A percentile compares a stretch with the other conserved stretches of the same genome.
These are phyloP conservation scores for Phylloporus sp. DNA, from an alignment of 1,284 basidiomycete genomes.

Conservation along the genomic window DNA sequence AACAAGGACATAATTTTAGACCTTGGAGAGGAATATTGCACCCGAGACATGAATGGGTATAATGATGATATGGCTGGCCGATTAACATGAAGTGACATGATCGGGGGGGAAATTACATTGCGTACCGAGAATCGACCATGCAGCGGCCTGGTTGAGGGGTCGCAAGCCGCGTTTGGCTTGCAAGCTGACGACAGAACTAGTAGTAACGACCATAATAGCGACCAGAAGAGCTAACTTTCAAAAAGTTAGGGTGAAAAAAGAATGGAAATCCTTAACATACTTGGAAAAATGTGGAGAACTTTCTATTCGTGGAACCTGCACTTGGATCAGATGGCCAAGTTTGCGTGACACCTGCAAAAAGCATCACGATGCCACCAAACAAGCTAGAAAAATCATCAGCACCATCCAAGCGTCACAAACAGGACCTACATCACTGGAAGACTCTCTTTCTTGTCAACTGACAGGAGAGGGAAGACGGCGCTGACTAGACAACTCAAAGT, in stretches of 20 bases:
- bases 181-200: conserved; percentile 61
- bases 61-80: conserved; percentile 54
- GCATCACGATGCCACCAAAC: conserved; percentile 33
- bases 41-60: conserved; percentile 51
- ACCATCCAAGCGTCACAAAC: background rate
- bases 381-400: conserved; percentile 32
- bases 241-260: background rate
- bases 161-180: conserved; percentile 74
- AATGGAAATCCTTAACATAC: conserved; percentile 31
- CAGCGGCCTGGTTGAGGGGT: conserved; percentile 58
- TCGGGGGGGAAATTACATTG: background rate
- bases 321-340: conserved; percentile 6
- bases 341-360: conserved; percentile 27
- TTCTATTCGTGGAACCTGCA: background rate
- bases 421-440: conserved; percentile 58
- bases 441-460: conserved; percentile 78
- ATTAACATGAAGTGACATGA: conserved; percentile 6
- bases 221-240: conserved; percentile 47
- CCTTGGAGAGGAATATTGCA: conserved; percentile 41
- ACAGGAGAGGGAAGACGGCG: conserved; percentile 72
- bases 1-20: conserved; percentile 65
- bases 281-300: conserved; percentile 38
- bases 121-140: conserved; percentile 73
- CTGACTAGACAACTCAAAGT: conserved; percentile 54
- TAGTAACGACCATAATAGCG: conserved; percentile 55